Percentiles rank a stretch among this genome's conserved stretches.
phyloP scores from a whole-genome alignment of 1,284 basidiomycete species.

The Sporisorium scitamineum region DNA sequence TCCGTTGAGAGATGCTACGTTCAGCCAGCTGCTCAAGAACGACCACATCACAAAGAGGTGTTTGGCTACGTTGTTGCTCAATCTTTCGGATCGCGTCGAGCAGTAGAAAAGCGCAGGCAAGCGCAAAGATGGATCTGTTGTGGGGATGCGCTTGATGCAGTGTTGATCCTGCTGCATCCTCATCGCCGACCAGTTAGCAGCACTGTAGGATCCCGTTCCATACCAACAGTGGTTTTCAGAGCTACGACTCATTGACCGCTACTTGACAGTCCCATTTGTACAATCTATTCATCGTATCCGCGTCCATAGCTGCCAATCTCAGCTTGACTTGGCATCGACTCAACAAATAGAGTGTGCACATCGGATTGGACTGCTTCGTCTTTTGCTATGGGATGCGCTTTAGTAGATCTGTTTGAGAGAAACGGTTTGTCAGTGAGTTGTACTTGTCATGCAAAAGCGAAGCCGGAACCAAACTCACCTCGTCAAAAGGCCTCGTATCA shows the following conservation, averaged over 20 bases:
- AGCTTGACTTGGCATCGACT: neutral
- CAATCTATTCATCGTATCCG: neutral
- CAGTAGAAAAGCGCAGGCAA: slow-evolving; percentile 14
- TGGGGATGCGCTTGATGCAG: no score
- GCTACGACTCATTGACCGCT: no score
- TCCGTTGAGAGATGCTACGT: slow-evolving; percentile 93
- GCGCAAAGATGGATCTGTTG: neutral
- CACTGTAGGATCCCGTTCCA: no score
- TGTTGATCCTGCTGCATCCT: no score
- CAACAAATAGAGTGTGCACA: neutral
- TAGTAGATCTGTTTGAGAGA: slow-evolving; percentile 52
- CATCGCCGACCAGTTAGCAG: no score
- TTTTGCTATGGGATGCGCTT: no score
- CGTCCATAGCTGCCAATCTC: neutral
- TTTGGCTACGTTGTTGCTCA: slow-evolving; percentile 91
- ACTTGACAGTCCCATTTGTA: neutral
- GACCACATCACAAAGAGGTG: slow-evolving; percentile 76
- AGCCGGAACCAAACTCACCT: slow-evolving; percentile 79
- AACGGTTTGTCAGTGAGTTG: neutral
- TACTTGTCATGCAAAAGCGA: no score
- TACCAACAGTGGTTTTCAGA: no score
- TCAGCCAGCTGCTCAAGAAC: slow-evolving; percentile 81
- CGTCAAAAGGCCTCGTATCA: slow-evolving; percentile 96
- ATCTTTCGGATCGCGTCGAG: slow-evolving; percentile 76
- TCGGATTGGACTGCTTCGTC: neutral